These are phyloP conservation scores for Penicillium salamii DNA, from an alignment of 495 filamentous ascomycete species.

Conservation along the genomic window DNA sequence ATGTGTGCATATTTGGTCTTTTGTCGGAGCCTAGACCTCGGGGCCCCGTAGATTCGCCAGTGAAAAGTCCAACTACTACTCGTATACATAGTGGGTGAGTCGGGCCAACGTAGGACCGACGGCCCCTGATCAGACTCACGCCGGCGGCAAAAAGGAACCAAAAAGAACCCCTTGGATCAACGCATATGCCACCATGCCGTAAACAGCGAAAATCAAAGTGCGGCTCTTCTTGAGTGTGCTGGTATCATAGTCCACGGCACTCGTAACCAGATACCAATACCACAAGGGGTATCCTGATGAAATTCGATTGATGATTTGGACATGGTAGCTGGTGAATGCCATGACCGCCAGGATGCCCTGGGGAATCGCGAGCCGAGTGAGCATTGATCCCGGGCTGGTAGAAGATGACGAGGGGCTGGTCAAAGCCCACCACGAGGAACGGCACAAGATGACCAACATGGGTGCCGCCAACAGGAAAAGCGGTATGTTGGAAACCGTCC, in stretches of 20 bases:
- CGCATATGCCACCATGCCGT: conserved; percentile 77
- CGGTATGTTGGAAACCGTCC: conserved; percentile 82
- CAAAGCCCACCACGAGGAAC: conserved; percentile 56
- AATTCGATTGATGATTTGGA: conserved; percentile 89
- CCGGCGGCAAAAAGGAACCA: conserved; percentile 93
- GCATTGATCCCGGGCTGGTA: conserved; percentile 48
- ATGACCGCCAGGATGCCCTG: conserved; percentile 71
- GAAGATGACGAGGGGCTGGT: conserved; percentile 18
- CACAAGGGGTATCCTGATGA: conserved; percentile 86
- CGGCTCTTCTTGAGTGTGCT: conserved; percentile 18
- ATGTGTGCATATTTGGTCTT: not conserved
- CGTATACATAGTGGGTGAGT: not conserved
- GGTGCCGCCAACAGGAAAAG: conserved; percentile 83
- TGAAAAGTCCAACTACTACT: too few relatives aligned
- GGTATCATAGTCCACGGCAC: conserved; percentile 23
- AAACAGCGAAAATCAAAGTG: conserved; percentile 39
- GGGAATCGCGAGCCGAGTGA: conserved; percentile 54
- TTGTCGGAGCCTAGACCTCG: not conserved
- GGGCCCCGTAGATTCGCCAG: not conserved
- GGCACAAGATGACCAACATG: conserved; percentile 65
- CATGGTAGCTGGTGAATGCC: conserved; percentile 77
- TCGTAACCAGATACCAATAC: conserved; percentile 74
- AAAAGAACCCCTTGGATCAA: conserved; percentile 78
- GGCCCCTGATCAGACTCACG: conserved; percentile 36
- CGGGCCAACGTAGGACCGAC: not conserved